Conservation (phyloP, 2,329 filamentous ascomycete species). For the Zymoseptoria ardabiliae region DNA sequence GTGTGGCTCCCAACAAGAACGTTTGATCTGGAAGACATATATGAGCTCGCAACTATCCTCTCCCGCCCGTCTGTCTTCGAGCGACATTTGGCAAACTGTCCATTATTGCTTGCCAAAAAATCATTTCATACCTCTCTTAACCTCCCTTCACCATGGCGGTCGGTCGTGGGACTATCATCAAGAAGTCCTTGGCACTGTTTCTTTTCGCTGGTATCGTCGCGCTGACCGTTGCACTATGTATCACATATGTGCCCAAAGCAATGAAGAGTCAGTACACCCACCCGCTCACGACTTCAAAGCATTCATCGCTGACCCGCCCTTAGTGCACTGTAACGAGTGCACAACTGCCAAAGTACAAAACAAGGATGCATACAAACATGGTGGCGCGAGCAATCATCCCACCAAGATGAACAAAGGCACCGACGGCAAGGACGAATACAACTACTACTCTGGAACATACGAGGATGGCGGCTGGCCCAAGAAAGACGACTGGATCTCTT, state of each 20-base stretch:
- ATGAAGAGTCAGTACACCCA: neutral
- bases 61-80: neutral
- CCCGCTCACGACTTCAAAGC: neutral
- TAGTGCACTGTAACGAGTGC: neutral
- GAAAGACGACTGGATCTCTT: constrained; percentile 9
- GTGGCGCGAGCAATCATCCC: constrained; percentile 5
- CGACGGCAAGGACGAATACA: constrained; percentile 8
- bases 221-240: constrained; percentile 4
- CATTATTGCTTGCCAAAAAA: neutral
- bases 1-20: neutral
- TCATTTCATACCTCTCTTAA: neutral
- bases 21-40: neutral
- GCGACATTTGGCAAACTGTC: neutral
- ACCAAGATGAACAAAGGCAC: constrained; percentile 4
- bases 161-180: constrained; percentile 2
- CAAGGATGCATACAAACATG: constrained; percentile 6
- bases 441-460: constrained; percentile 5
- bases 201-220: constrained; percentile 5
- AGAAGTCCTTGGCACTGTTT: constrained; percentile 1
- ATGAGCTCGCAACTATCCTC: neutral
- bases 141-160: constrained; percentile 1
- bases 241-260: constrained; percentile 5
- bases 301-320: neutral
- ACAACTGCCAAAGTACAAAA: constrained; percentile 3
- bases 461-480: constrained; percentile 4